Conservation (phyloP, 176 grass and related monocot species). For the Dendrocalamus sinicus region DNA sequence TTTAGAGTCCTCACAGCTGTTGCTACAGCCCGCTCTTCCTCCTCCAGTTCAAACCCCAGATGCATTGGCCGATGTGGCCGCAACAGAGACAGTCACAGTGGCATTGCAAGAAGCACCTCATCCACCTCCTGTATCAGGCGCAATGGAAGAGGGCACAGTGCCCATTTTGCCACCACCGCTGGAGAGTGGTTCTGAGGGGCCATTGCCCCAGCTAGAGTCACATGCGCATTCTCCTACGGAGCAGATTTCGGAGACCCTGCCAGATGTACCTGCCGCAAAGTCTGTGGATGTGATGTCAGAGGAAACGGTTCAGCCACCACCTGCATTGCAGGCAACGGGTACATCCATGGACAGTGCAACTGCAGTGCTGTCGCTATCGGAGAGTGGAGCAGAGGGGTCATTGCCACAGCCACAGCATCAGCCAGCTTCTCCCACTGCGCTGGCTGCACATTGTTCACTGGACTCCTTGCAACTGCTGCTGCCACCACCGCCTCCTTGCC, state of each 20-base stretch:
- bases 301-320: not conserved
- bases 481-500: constrained; percentile 29
- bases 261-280: constrained; percentile 18
- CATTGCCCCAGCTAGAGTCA: constrained; percentile 32
- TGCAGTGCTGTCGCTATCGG: not conserved
- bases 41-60: constrained; percentile 27
- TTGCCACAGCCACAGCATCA: constrained; percentile 30
- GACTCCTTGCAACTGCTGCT: constrained; percentile 21
- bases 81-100: constrained; percentile 3
- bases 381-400: constrained; percentile 27
- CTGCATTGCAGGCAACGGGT: constrained; percentile 17
- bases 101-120: constrained; percentile 3
- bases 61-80: constrained; percentile 25
- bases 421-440: constrained; percentile 30
- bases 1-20: constrained; percentile 2
- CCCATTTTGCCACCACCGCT: constrained; percentile 25
- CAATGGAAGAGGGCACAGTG: constrained; percentile 26
- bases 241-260: constrained; percentile 24
- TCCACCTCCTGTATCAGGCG: not conserved
- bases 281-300: constrained; percentile 13
- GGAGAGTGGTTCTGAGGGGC: constrained; percentile 32
- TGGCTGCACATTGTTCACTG: constrained; percentile 32
- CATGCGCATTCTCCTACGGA: constrained; percentile 13
- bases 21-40: constrained; percentile 14
- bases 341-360: constrained; percentile 34